A percentile compares a stretch with the other conserved stretches of the same genome.
Conservation (phyloP, 805 yeast species). For the Kazachstania bromeliacearum region DNA sequence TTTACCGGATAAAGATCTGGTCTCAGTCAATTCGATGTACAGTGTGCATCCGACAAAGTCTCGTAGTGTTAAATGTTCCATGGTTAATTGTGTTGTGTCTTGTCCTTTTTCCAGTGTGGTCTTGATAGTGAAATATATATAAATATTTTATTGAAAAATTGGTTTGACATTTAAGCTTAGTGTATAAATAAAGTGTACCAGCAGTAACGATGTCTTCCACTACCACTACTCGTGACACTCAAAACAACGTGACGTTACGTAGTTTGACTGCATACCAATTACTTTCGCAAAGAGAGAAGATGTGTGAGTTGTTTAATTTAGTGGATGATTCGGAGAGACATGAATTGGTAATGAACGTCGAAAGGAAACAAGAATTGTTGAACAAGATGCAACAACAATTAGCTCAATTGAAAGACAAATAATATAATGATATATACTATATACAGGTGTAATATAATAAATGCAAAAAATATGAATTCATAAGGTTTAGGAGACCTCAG, state of each 20-base stretch:
- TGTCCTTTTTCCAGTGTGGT: no score
- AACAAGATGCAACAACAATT: constrained; percentile 9
- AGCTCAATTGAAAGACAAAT: not conserved
- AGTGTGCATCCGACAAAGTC: not conserved
- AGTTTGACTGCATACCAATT: constrained; percentile 26
- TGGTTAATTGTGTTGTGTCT: no score
- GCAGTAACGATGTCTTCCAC: constrained; percentile 2
- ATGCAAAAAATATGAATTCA: not conserved
- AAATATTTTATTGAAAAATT: no score
- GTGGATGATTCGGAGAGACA: constrained; percentile 16
- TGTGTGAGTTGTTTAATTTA: constrained; percentile 24
- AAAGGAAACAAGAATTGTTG: constrained; percentile 14
- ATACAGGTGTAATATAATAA: not conserved
- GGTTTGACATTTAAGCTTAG: no score
- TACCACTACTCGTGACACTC: not conserved
- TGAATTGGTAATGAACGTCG: constrained; percentile 8
- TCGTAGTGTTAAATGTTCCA: not conserved
- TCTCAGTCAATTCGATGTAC: not conserved
- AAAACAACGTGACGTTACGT: constrained; percentile 22
- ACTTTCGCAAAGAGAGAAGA: constrained; percentile 21
- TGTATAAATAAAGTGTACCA: no score
- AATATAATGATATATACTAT: not conserved
- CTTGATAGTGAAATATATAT: no score
- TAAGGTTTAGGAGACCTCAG: no score
- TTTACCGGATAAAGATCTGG: constrained; percentile 19